phyloP scores from a whole-genome alignment of 371 early-diverging fungal species.

The Syncephalis fuscata region DNA sequence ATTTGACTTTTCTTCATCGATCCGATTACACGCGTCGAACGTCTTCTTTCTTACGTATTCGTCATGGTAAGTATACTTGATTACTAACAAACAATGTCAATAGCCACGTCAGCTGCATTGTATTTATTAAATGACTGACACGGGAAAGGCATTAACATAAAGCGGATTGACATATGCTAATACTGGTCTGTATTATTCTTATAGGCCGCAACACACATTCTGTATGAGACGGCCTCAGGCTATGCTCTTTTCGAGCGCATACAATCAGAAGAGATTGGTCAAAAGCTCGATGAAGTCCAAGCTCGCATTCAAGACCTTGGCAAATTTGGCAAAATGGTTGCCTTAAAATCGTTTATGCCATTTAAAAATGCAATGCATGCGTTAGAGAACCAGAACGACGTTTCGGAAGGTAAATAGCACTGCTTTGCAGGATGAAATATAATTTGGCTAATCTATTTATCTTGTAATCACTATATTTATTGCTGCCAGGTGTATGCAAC shows the following conservation, averaged over 20 bases:
- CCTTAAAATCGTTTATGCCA: conserved; percentile 86
- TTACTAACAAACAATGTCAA: no score
- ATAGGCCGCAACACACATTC: conserved; percentile 14
- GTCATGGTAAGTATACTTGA: no score
- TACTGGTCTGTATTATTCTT: no score
- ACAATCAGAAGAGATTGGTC: conserved; percentile 89
- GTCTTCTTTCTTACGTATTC: no score
- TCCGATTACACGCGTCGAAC: no score
- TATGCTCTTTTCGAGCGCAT: conserved; percentile 91
- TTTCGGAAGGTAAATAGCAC: conserved; percentile 74
- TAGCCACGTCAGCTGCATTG: no score
- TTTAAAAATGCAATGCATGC: conserved; percentile 96
- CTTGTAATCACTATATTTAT: no score
- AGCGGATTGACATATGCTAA: no score
- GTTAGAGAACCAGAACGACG: conserved; percentile 91
- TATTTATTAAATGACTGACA: no score
- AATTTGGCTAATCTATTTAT: not conserved
- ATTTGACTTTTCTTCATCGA: no score
- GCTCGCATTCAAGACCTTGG: conserved; percentile 64
- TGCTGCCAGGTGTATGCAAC: conserved; percentile 49
- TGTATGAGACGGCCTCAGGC: conserved; percentile 93
- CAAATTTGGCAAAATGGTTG: conserved; percentile 80
- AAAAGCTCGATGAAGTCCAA: conserved; percentile 81
- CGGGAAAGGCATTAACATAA: no score
- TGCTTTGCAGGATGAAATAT: conserved; percentile 3